phyloP scores from a whole-genome alignment of 2,329 filamentous ascomycete genomes.

The Botrytis tulipae region DNA sequence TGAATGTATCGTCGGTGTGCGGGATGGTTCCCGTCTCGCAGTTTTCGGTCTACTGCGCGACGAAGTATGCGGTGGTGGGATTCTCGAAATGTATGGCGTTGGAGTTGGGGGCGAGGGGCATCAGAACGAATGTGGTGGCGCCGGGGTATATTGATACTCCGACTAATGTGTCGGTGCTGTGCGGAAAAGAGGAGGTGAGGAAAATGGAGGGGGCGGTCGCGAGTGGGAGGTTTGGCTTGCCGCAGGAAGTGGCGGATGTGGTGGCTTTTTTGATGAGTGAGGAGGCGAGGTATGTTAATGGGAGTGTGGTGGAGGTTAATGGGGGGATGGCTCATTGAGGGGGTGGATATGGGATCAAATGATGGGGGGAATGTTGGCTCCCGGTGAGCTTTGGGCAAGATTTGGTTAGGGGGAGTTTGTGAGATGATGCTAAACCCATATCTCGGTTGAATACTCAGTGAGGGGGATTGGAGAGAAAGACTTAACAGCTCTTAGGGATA shows the following conservation, averaged over 20 bases:
- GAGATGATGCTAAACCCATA: neutral
- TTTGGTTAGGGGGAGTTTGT: neutral
- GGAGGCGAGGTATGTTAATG: conserved; percentile 54
- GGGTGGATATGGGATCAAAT: neutral
- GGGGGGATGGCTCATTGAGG: conserved; percentile 36
- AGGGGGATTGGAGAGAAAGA: neutral
- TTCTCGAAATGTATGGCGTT: conserved; percentile 41
- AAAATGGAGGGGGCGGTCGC: neutral
- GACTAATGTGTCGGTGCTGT: conserved; percentile 47
- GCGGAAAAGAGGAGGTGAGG: neutral
- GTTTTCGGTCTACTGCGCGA: conserved; percentile 38
- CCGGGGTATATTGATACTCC: conserved; percentile 46
- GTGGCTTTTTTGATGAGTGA: conserved; percentile 51
- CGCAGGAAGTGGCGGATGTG: conserved; percentile 49
- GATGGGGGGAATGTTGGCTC: neutral
- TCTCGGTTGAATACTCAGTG: neutral
- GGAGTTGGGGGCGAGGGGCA: conserved; percentile 41
- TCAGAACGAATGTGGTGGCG: conserved; percentile 43
- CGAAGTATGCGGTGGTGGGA: conserved; percentile 43
- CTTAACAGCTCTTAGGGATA: accelerated
- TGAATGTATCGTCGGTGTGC: conserved; percentile 43
- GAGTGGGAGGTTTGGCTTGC: conserved; percentile 32
- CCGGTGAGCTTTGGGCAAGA: neutral
- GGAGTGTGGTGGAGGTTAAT: conserved; percentile 49
- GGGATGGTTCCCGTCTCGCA: conserved; percentile 35